Conservation (phyloP, 129 eudicot species). For the Flaveria bidentis region DNA sequence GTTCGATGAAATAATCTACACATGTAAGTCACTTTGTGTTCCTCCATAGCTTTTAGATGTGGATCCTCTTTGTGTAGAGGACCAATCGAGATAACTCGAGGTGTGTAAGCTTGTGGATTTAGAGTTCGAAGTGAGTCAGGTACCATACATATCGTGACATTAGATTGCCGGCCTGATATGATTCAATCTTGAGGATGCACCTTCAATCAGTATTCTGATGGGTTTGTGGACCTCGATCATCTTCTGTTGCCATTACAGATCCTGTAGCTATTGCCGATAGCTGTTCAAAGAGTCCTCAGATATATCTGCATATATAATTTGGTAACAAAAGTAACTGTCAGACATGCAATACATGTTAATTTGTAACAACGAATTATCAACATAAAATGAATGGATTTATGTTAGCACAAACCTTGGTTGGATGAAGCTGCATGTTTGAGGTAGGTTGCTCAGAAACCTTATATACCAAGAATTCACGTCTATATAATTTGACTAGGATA, state of each 20-base stretch:
- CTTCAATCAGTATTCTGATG: background rate
- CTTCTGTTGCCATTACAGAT: conserved; percentile 3
- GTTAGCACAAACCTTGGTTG: too few species aligned
- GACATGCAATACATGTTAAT: too few species aligned
- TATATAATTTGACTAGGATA: too few species aligned
- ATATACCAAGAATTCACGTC: too few species aligned
- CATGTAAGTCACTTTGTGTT: conserved; percentile 29
- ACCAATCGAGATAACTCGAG: conserved; percentile 22
- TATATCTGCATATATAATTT: too few species aligned
- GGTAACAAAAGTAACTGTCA: too few species aligned
- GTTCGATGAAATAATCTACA: conserved; percentile 6
- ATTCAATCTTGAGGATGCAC: background rate
- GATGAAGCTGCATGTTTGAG: too few species aligned
- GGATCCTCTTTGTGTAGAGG: conserved; percentile 26
- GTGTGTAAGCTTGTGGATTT: conserved; percentile 27
- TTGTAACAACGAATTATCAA: too few species aligned
- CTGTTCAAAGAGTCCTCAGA: too few species aligned
- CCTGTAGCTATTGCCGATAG: background rate
- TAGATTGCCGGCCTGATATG: conserved; percentile 1
- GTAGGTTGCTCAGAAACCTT: too few species aligned
- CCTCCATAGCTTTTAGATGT: conserved; percentile 16
- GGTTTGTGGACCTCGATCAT: conserved; percentile 12
- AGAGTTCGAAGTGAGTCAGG: conserved; percentile 16
- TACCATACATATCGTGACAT: conserved; percentile 20
- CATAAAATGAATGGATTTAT: too few species aligned